Conservation (phyloP, 495 filamentous ascomycete genomes). For the Penicillium coffeae region DNA sequence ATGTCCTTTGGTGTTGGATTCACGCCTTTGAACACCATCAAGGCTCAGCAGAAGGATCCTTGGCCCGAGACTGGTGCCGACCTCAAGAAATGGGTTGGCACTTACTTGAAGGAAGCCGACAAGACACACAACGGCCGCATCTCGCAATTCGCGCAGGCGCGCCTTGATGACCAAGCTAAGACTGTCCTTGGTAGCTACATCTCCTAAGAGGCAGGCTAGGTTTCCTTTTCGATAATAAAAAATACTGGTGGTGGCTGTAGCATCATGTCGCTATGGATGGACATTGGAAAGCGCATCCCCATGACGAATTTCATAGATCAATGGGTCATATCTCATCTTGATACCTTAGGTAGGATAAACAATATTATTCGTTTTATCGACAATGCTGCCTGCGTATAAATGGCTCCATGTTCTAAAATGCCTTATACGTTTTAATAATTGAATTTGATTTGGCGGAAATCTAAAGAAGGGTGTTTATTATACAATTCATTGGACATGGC, state of each 20-base stretch:
- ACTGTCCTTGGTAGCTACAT: constrained; percentile 56
- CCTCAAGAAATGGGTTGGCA: constrained; percentile 73
- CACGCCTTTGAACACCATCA: constrained; percentile 85
- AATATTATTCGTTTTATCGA: background rate
- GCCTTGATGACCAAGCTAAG: constrained; percentile 54
- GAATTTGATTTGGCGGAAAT: no score
- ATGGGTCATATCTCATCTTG: background rate
- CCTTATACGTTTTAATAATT: no score
- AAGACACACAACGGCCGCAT: constrained; percentile 51
- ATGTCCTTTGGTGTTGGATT: constrained; percentile 91
- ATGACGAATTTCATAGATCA: constrained; percentile 4
- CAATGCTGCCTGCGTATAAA: no score
- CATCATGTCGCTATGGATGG: background rate
- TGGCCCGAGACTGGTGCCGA: constrained; percentile 76
- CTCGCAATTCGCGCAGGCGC: constrained; percentile 53
- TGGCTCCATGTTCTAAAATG: no score
- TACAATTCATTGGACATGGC: no score
- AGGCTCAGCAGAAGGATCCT: constrained; percentile 61
- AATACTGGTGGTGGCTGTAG: background rate
- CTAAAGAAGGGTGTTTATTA: no score
- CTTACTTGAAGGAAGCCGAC: constrained; percentile 64
- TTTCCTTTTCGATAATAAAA: background rate
- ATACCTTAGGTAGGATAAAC: background rate
- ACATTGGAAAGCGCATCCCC: background rate
- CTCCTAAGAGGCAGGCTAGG: constrained; percentile 23